phyloP scores from a whole-genome alignment of 345 rosid species.

The Pistacia atlantica region DNA sequence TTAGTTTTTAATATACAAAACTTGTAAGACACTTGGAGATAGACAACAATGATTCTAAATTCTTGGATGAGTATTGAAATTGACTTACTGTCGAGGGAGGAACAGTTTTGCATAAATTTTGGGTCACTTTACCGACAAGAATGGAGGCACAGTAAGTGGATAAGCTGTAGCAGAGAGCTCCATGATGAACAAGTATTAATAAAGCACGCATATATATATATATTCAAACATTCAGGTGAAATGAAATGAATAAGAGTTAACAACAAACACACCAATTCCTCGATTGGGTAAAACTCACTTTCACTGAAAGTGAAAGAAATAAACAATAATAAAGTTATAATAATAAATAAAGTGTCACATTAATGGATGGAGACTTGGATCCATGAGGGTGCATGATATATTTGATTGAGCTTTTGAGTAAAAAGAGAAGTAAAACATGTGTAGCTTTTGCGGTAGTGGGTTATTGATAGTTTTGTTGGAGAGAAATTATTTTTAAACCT shows the following conservation, averaged over 20 bases:
- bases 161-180: slow-evolving; percentile 24
- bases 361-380: not conserved
- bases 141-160: slow-evolving; percentile 43
- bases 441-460: not conserved
- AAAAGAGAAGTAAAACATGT: not conserved
- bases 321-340: not conserved
- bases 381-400: not conserved
- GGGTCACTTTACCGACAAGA: slow-evolving; percentile 39
- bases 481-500: not conserved
- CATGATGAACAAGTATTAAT: slow-evolving; percentile 7
- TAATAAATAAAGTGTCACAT: slow-evolving; percentile 1
- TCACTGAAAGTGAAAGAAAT: slow-evolving; percentile 22
- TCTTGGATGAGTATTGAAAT: not conserved
- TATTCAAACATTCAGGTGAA: slow-evolving; percentile 15
- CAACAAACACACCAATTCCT: slow-evolving; percentile 1
- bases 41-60: slow-evolving; percentile 26
- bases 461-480: not conserved
- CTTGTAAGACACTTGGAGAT: slow-evolving; percentile 24
- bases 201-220: not conserved
- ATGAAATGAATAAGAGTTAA: slow-evolving; percentile 2
- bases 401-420: slow-evolving; percentile 2
- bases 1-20: too few species aligned
- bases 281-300: slow-evolving; percentile 12
- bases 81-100: slow-evolving; percentile 18
- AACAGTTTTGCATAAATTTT: slow-evolving; percentile 29